Conservation (phyloP, 495 filamentous ascomycete species). For the Penicillium roqueforti region DNA sequence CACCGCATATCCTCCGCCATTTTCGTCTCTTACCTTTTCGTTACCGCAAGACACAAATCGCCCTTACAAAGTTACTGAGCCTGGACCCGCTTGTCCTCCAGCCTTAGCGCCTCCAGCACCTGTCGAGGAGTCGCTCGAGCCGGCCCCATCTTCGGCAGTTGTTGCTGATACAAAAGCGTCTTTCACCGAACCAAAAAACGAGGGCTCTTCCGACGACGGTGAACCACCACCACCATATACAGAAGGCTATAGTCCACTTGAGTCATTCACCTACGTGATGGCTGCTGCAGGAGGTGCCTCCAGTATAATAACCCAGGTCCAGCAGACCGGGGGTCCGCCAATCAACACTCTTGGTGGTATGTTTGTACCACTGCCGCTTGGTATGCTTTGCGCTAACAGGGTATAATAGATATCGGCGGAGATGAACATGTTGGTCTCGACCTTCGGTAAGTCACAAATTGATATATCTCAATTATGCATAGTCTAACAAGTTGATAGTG, state of each 20-base stretch:
- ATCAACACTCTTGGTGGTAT: slow-evolving; percentile 85
- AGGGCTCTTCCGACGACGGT: slow-evolving; percentile 69
- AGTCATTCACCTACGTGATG: slow-evolving; percentile 96
- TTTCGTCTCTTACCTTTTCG: slow-evolving; percentile 59
- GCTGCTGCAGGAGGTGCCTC: slow-evolving; percentile 91
- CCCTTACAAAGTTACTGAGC: slow-evolving; percentile 50
- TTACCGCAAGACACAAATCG: slow-evolving; percentile 39
- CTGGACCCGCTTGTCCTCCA: slow-evolving; percentile 55
- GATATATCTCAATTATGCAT: background rate
- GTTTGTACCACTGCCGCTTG: slow-evolving; percentile 12
- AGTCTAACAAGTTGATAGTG: slow-evolving; percentile 48
- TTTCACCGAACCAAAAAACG: slow-evolving; percentile 72
- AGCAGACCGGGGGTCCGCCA: slow-evolving; percentile 79
- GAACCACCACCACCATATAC: slow-evolving; percentile 96
- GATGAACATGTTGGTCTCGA: slow-evolving; percentile 97
- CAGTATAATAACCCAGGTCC: slow-evolving; percentile 98
- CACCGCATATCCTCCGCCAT: slow-evolving; percentile 56
- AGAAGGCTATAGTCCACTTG: slow-evolving; percentile 87
- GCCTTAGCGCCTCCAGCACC: slow-evolving; percentile 48
- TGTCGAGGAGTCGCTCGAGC: slow-evolving; percentile 40
- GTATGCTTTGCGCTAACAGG: background rate
- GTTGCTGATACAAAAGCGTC: slow-evolving; percentile 81
- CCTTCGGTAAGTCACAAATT: slow-evolving; percentile 61
- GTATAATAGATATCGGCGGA: slow-evolving; percentile 64
- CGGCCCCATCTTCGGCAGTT: slow-evolving; percentile 49